Conservation (phyloP, 176 grass and related monocot genomes). For the Lolium perenne region DNA sequence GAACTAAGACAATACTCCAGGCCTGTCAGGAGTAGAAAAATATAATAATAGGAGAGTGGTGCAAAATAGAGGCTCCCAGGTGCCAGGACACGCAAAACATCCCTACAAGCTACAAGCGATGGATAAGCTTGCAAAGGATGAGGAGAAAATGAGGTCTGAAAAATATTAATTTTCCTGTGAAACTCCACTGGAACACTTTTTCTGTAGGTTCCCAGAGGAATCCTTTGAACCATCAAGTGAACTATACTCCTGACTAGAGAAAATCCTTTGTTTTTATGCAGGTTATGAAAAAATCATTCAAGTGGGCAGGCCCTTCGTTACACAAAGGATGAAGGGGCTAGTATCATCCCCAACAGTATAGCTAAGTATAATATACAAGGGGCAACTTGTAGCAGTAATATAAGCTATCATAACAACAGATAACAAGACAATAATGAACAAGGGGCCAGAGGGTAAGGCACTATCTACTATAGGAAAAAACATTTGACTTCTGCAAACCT, state of each 20-base stretch:
- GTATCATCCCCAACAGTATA: not conserved
- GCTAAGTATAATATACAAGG: not conserved
- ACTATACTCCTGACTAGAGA: not conserved
- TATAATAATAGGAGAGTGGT: not conserved
- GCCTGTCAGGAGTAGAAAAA: not conserved
- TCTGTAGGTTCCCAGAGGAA: not conserved
- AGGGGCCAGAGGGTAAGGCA: not conserved
- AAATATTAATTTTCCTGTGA: not conserved
- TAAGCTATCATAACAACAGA: not conserved
- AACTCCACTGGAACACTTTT: not conserved
- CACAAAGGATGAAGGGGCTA: not conserved
- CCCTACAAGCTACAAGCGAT: not conserved
- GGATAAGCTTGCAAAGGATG: not conserved
- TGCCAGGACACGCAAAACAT: not conserved
- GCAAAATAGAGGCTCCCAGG: not conserved
- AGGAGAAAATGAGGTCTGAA: not conserved
- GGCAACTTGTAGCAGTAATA: not conserved
- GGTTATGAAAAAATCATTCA: not conserved
- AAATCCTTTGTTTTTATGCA: not conserved
- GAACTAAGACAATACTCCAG: slow-evolving; percentile 6
- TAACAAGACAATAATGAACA: not conserved
- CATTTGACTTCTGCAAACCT: not conserved
- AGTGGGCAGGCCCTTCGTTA: not conserved
- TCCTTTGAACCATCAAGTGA: not conserved
- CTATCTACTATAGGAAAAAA: not conserved